Base-by-base conservation (phyloP, 306 rosid genomes). In the Hippophae rhamnoides region DNA sequence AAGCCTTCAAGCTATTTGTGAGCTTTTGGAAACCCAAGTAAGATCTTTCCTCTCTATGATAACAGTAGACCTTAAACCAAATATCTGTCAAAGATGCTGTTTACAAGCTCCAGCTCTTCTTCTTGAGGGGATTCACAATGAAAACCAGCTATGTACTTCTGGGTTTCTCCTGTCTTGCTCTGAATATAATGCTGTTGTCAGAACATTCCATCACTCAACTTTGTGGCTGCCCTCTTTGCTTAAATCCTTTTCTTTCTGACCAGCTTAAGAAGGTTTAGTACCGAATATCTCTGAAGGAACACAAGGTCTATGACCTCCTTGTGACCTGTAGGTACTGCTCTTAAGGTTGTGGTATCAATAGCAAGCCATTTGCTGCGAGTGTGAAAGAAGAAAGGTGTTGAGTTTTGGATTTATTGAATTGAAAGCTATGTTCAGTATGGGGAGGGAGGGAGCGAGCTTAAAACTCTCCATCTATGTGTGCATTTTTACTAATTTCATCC, bases 271-370 rank as follows among this genome's bases (percentile, higher is more conserved):
- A 80, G 67, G 89, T 93, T 54, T 81, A 75, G 60, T 88, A 79
- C 71, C 78, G 89, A 3, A 82, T 92, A 62, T 85, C 99, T 0
- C 65, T 85, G 38, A 83, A 76, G 85, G 92, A 87, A 61, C 95
- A 90, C 71, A 85, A 76, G 74, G 86, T 87, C 69, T 85, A 85
- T 69, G 89, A 92, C 61, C 83, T 85, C 5, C 72, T 78, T 0
- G 96, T 87, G 85, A 80, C 85, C 2, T 81, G 78, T 66, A 72
- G 78, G 81, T 92, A 71, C 63, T 87, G 96, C 81, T 92, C 96
- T 47, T 78, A 89, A 2, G 58, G 51, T 43, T 92, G 98, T 67
- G 67, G 80, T 41, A 60, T 80, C 72, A 79, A 74, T 44, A 88
- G 93, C 81, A 76, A 79, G 73, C 70, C 82, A 43, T 92, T 88